Evolutionary conservation across 1,284 basidiomycete genomes (phyloP).

Genomic region (Papiliotrema fonsecae): DNA sequence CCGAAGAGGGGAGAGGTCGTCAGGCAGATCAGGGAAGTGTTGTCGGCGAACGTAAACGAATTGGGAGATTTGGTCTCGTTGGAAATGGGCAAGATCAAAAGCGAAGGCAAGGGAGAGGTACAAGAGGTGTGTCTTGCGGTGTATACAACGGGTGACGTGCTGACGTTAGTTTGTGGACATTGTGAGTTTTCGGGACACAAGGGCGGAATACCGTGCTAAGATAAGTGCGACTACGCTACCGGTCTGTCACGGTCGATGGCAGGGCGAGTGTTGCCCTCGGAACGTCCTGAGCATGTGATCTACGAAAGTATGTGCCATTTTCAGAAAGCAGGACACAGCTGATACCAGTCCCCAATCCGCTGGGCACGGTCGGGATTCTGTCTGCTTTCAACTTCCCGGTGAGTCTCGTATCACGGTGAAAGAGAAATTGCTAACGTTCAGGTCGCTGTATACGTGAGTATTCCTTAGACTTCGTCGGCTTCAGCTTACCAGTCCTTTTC

Average conservation of each 20-base stretch:
- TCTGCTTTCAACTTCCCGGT: slow-evolving; percentile 93
- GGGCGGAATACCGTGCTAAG: slow-evolving; percentile 7
- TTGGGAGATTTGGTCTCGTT: slow-evolving; percentile 67
- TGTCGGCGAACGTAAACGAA: slow-evolving; percentile 73
- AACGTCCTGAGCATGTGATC: slow-evolving; percentile 83
- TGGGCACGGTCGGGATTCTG: slow-evolving; percentile 85
- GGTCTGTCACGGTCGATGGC: slow-evolving; percentile 90
- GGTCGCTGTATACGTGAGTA: slow-evolving; percentile 55
- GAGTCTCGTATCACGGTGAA: slow-evolving; percentile 50
- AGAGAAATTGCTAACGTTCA: slow-evolving; percentile 7
- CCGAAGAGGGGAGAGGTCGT: slow-evolving; percentile 82
- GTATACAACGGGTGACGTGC: slow-evolving; percentile 1
- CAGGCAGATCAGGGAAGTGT: slow-evolving; percentile 76
- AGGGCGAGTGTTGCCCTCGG: slow-evolving; percentile 75
- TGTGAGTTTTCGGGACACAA: slow-evolving; percentile 49
- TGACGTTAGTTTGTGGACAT: slow-evolving; percentile 74
- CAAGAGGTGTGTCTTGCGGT: slow-evolving; percentile 29
- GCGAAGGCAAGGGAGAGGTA: slow-evolving; percentile 89
- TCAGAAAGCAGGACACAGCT: background rate
- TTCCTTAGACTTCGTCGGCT: background rate
- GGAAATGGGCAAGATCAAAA: slow-evolving; percentile 87
- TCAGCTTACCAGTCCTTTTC: too few relatives aligned
- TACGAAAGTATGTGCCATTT: slow-evolving; percentile 56
- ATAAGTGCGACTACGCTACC: slow-evolving; percentile 61
- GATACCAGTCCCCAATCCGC: slow-evolving; percentile 72